Conservation (phyloP, 2,329 filamentous ascomycete genomes). For the Coniella vitis region DNA sequence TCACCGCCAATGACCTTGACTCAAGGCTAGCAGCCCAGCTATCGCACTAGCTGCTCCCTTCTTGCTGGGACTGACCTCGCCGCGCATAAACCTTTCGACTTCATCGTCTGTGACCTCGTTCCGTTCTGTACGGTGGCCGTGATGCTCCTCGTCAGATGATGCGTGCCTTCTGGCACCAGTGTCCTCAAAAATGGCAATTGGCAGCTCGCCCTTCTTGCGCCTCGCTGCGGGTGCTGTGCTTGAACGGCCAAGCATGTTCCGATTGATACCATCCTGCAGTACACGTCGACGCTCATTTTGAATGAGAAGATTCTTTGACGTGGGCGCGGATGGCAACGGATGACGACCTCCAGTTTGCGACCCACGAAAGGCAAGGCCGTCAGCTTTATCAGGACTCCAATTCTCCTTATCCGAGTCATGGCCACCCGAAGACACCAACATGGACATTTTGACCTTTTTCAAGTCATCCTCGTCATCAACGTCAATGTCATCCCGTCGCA, state of each 20-base stretch:
- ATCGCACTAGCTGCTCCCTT: slow-evolving; percentile 81
- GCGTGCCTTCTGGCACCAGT: slow-evolving; percentile 22
- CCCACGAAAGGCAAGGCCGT: slow-evolving; percentile 26
- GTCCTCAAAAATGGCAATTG: slow-evolving; percentile 49
- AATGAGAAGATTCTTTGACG: not conserved
- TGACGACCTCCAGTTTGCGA: slow-evolving; percentile 24
- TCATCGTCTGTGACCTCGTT: slow-evolving; percentile 45
- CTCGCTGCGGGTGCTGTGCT: slow-evolving; percentile 35
- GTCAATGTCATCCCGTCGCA: slow-evolving; percentile 25
- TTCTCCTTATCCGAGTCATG: slow-evolving; percentile 95
- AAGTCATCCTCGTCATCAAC: slow-evolving; percentile 27
- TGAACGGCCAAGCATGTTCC: slow-evolving; percentile 29
- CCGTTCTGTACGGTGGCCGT: slow-evolving; percentile 3
- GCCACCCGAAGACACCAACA: slow-evolving; percentile 38
- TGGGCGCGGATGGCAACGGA: slow-evolving; percentile 28
- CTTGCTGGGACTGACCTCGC: slow-evolving; percentile 60
- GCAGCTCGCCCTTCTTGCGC: slow-evolving; percentile 24
- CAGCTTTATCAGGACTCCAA: slow-evolving; percentile 56
- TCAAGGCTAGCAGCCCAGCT: slow-evolving; percentile 79
- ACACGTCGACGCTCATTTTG: slow-evolving; percentile 35
- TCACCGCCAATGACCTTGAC: slow-evolving; percentile 84
- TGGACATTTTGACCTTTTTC: slow-evolving; percentile 36
- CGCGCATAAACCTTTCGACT: slow-evolving; percentile 66
- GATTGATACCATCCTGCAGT: slow-evolving; percentile 33
- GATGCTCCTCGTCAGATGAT: slow-evolving; percentile 6